Percentiles rank a stretch among this genome's conserved stretches.
phyloP scores from a whole-genome alignment of 208 protist genomes.

The Leishmania gerbilli region DNA sequence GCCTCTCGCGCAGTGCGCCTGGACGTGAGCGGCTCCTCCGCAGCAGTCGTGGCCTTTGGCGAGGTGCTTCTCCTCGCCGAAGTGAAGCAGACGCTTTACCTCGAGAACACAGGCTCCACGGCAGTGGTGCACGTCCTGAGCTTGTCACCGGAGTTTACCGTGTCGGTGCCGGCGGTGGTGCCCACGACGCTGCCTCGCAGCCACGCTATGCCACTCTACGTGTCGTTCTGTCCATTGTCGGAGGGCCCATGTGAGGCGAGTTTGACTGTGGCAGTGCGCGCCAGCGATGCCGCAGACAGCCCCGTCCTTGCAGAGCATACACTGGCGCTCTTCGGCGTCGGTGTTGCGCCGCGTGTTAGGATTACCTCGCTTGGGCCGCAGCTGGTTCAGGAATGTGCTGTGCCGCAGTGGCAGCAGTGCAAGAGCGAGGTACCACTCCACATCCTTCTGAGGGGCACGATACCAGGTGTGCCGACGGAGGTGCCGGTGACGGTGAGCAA shows the following conservation, averaged over 20 bases:
- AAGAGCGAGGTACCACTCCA: constrained; percentile 35
- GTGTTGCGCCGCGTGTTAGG: constrained; percentile 68
- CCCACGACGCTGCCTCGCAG: constrained; percentile 39
- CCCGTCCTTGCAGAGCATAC: constrained; percentile 57
- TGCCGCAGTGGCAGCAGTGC: constrained; percentile 40
- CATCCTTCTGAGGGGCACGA: constrained; percentile 61
- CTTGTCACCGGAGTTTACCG: constrained; percentile 53
- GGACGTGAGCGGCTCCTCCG: neutral
- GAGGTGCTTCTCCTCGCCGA: constrained; percentile 49
- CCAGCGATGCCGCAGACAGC: constrained; percentile 27
- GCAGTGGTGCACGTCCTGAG: constrained; percentile 62
- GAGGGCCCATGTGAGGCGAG: constrained; percentile 52
- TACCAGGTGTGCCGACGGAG: constrained; percentile 50
- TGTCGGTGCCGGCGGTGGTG: constrained; percentile 32
- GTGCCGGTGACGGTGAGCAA: constrained; percentile 67
- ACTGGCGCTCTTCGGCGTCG: constrained; percentile 56
- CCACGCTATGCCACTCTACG: constrained; percentile 39
- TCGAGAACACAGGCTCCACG: constrained; percentile 83
- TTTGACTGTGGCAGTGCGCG: constrained; percentile 54
- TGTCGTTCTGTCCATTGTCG: constrained; percentile 68
- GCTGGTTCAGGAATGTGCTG: constrained; percentile 35
- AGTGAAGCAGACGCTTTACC: constrained; percentile 40
- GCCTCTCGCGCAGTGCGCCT: constrained; percentile 13
- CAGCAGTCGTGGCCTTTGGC: constrained; percentile 18
- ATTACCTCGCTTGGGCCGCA: constrained; percentile 56